phyloP scores from a whole-genome alignment of 78 protist genomes.

The Protostelium mycophagum region DNA sequence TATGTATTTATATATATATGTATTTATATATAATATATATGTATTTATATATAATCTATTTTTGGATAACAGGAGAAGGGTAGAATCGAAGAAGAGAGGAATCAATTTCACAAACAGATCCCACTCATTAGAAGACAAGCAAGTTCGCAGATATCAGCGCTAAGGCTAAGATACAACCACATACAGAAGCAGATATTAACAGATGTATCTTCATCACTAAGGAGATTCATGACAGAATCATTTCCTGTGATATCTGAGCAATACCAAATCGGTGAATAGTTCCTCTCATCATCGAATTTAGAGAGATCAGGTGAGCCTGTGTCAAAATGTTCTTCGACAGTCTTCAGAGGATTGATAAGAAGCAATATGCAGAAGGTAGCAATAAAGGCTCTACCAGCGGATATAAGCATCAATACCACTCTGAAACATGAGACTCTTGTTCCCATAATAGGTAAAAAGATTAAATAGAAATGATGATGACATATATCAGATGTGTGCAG shows the following conservation, averaged over 20 bases:
- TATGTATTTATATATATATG: too few relatives aligned
- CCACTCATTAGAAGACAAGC: not conserved
- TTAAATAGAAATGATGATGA: too few relatives aligned
- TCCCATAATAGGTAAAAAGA: not conserved
- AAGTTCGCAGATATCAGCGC: not conserved
- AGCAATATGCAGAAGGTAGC: not conserved
- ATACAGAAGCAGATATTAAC: not conserved
- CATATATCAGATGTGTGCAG: not conserved
- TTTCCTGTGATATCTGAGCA: not conserved
- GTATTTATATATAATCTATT: not conserved
- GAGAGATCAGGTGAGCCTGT: not conserved
- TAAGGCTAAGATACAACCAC: not conserved
- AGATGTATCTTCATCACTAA: not conserved
- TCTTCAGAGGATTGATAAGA: not conserved
- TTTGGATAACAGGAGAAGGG: not conserved
- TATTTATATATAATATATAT: too few relatives aligned
- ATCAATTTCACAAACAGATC: not conserved
- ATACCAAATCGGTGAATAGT: not conserved
- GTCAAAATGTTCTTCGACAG: not conserved
- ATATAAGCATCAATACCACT: not conserved
- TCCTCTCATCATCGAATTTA: not conserved
- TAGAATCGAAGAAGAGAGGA: not conserved
- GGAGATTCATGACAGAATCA: not conserved
- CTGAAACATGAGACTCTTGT: not conserved
- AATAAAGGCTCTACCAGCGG: not conserved